Percentiles rank a stretch among this genome's conserved stretches.
Conservation (phyloP, 768 basidiomycete species). For the Boletus insuetus region DNA sequence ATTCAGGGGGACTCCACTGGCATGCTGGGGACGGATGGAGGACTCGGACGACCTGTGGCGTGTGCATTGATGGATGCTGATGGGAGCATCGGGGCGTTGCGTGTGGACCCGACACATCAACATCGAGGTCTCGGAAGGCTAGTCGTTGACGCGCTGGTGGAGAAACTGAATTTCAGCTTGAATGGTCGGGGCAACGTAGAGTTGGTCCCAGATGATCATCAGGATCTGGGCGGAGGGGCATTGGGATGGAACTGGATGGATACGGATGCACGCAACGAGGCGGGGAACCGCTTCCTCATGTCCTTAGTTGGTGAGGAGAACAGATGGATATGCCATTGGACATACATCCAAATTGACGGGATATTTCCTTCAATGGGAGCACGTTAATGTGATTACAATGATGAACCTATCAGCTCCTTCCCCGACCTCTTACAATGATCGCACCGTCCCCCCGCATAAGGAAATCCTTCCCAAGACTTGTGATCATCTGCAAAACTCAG, state of each 20-base stretch:
- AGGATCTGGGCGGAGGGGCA: constrained; percentile 21
- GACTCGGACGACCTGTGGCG: constrained; percentile 1
- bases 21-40: not conserved
- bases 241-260: constrained; percentile 25
- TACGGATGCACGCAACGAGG: constrained; percentile 1
- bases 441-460: too few species aligned
- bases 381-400: too few species aligned
- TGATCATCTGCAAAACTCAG: too few species aligned
- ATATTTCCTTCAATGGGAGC: too few species aligned
- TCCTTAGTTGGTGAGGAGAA: constrained; percentile 8
- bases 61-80: constrained; percentile 20
- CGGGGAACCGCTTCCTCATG: constrained; percentile 7
- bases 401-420: too few species aligned
- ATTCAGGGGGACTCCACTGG: not conserved
- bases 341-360: not conserved
- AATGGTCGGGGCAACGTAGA: not conserved
- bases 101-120: constrained; percentile 7
- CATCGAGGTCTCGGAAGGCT: constrained; percentile 12
- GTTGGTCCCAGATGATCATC: not conserved
- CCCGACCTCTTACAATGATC: too few species aligned
- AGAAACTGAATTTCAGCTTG: constrained; percentile 7
- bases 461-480: too few species aligned
- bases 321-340: constrained; percentile 13
- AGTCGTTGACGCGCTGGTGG: constrained; percentile 8
- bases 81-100: constrained; percentile 17